These are phyloP conservation scores for Chlamydomonas sphaeroides DNA, from an alignment of 139 green algal genomes.

Conservation along the genomic window DNA sequence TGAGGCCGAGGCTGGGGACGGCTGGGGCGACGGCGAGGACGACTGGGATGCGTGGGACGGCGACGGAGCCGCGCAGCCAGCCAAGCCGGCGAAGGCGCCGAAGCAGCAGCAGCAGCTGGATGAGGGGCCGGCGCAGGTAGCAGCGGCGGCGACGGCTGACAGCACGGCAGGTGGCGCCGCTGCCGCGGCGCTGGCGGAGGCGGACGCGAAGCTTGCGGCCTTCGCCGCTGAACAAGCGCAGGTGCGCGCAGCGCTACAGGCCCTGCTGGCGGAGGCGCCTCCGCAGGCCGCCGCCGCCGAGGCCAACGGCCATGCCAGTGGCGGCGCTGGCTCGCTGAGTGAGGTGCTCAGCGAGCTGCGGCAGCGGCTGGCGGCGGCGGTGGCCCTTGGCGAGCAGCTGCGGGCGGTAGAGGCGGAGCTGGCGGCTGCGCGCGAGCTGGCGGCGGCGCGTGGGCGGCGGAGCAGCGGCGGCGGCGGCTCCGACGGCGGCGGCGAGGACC, in stretches of 20 bases:
- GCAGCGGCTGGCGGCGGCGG: not conserved
- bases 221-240: slow-evolving; percentile 4
- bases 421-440: not conserved
- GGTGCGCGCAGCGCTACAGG: slow-evolving; percentile 5
- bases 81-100: not conserved
- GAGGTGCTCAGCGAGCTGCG: no score
- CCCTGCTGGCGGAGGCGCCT: not conserved
- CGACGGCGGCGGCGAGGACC: not conserved
- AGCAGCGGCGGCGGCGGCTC: not conserved
- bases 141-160: not conserved
- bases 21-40: slow-evolving; percentile 8
- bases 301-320: not conserved
- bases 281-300: not conserved
- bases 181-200: not conserved
- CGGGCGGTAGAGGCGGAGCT: no score
- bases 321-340: no score
- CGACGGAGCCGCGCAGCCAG: not conserved
- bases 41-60: slow-evolving; percentile 23
- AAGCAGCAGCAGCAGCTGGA: not conserved
- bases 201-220: not conserved
- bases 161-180: no score
- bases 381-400: no score
- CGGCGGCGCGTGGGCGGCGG: not conserved
- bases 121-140: not conserved
- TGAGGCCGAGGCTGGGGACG: not conserved